Percentiles rank a stretch among this genome's conserved stretches.
phyloP scores from a whole-genome alignment of 1,139 yeast genomes.

The Blastobotrys arbuscula region DNA sequence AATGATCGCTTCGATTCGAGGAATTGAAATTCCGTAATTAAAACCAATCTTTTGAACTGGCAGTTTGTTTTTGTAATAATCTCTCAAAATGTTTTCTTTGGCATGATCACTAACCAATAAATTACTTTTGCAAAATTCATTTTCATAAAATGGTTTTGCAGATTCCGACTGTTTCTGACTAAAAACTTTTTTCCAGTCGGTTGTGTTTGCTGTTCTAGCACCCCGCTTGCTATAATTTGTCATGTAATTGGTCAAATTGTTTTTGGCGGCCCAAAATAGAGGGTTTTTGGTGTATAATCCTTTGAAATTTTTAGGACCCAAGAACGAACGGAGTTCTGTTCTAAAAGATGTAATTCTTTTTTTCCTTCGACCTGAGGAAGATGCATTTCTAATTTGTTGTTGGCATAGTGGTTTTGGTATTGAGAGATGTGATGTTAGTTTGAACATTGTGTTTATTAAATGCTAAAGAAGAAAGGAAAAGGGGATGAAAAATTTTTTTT shows the following conservation, averaged over 20 bases:
- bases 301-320: conserved; percentile 78
- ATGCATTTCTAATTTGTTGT: conserved; percentile 15
- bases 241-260: conserved; percentile 71
- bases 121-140: conserved; percentile 65
- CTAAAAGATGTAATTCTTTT: conserved; percentile 28
- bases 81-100: conserved; percentile 55
- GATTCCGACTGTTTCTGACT: conserved; percentile 8
- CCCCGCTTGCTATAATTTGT: conserved; percentile 44
- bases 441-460: not conserved
- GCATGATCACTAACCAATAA: conserved; percentile 51
- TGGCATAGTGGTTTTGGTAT: conserved; percentile 7
- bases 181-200: conserved; percentile 24
- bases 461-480: not conserved
- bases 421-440: not conserved
- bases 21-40: conserved; percentile 72
- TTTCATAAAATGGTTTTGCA: conserved; percentile 66
- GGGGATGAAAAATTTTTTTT: not conserved
- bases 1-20: conserved; percentile 80
- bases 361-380: conserved; percentile 13
- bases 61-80: conserved; percentile 44
- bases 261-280: conserved; percentile 64
- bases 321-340: conserved; percentile 46
- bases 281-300: conserved; percentile 80
- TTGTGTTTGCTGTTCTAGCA: not conserved
- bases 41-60: conserved; percentile 73